Conservation (phyloP, 2,329 filamentous ascomycete species). For the Ilyonectria destructans region DNA sequence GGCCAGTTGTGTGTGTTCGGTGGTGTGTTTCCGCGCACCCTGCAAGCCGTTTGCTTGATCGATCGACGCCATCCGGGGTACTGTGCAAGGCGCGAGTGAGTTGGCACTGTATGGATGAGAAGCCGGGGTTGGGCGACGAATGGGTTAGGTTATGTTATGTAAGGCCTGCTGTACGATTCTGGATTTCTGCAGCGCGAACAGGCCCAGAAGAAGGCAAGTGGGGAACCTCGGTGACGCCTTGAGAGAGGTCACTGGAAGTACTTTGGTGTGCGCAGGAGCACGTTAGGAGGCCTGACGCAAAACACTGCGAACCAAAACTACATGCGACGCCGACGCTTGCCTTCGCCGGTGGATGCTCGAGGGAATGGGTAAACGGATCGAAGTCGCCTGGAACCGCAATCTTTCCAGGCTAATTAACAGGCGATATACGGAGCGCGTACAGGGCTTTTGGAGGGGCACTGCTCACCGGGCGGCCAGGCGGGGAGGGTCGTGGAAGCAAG, state of each 20-base stretch:
- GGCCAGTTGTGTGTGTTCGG: neutral
- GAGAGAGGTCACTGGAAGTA: neutral
- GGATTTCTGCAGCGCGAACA: conserved; percentile 23
- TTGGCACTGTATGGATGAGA: conserved; percentile 16
- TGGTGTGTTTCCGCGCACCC: conserved; percentile 1
- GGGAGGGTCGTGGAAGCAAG: neutral
- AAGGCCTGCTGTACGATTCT: conserved; percentile 18
- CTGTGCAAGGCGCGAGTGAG: neutral
- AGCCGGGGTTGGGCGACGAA: conserved; percentile 2
- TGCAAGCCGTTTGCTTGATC: neutral
- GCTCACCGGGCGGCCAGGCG: conserved; percentile 30
- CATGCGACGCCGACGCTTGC: too few species aligned
- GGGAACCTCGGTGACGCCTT: conserved; percentile 17
- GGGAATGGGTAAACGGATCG: too few species aligned
- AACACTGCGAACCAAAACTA: too few species aligned
- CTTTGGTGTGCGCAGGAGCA: neutral
- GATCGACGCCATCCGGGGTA: conserved; percentile 19
- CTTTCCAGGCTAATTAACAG: too few species aligned
- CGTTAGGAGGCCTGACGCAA: neutral
- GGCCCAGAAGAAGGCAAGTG: conserved; percentile 15
- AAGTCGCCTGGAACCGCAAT: too few species aligned
- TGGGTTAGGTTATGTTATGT: conserved; percentile 26
- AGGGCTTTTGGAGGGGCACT: neutral
- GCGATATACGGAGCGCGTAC: neutral
- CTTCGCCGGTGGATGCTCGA: too few species aligned